Percentiles rank a stretch among this genome's conserved stretches.
Conservation (phyloP, 1,284 basidiomycete species). For the Pseudozyma sp. region DNA sequence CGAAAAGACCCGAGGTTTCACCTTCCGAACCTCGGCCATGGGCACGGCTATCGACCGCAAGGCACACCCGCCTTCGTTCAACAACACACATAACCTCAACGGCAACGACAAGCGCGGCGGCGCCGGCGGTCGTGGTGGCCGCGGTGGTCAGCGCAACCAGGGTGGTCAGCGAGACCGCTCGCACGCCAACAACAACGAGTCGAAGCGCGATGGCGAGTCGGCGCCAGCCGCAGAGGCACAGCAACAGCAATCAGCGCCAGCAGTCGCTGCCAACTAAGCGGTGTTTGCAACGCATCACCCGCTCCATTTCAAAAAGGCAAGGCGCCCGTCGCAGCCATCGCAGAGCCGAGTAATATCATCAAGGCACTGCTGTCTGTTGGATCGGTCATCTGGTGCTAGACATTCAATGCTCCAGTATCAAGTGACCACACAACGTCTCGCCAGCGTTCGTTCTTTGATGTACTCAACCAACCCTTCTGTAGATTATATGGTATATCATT, state of each 20-base stretch:
- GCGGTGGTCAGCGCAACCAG: conserved; percentile 58
- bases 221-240: conserved; percentile 33
- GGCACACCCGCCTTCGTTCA: conserved; percentile 61
- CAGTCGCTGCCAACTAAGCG: conserved; percentile 39
- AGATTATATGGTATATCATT: conserved; percentile 32
- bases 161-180: conserved; percentile 43
- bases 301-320: conserved; percentile 15
- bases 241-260: conserved; percentile 35
- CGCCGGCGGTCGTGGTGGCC: conserved; percentile 55
- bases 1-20: conserved; percentile 92
- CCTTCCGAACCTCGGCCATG: conserved; percentile 89
- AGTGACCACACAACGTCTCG: conserved; percentile 1
- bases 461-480: conserved; percentile 21
- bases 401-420: neutral
- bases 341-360: neutral
- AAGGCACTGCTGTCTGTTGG: neutral
- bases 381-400: neutral
- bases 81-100: conserved; percentile 52
- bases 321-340: conserved; percentile 1
- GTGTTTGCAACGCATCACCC: neutral
- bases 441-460: conserved; percentile 19
- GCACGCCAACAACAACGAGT: conserved; percentile 25
- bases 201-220: conserved; percentile 40
- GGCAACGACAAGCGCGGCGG: conserved; percentile 53
- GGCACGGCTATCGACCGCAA: conserved; percentile 82